phyloP scores from a whole-genome alignment of 179 eudicot species.

The Spergularia azorica region DNA sequence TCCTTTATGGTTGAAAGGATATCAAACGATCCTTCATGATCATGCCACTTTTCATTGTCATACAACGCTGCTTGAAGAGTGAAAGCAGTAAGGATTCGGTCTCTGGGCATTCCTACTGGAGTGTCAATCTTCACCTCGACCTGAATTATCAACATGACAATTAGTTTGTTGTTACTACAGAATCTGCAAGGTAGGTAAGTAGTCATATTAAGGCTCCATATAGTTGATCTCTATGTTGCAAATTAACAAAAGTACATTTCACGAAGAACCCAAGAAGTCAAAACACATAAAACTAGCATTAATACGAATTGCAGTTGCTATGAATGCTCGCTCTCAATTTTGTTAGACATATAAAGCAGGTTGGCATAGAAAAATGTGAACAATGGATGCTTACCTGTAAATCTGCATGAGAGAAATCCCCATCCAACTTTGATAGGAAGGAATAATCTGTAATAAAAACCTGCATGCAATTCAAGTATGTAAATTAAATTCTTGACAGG shows the following conservation, averaged over 20 bases:
- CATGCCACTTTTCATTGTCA: slow-evolving; percentile 60
- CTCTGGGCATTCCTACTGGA: slow-evolving; percentile 48
- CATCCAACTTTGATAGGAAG: slow-evolving; percentile 59
- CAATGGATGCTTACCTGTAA: slow-evolving; percentile 54
- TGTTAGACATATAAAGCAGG: neutral
- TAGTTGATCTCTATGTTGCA: neutral
- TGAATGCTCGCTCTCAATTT: too few species aligned
- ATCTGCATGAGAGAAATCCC: slow-evolving; percentile 64
- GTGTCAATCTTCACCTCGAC: slow-evolving; percentile 88
- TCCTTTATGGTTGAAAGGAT: slow-evolving; percentile 56
- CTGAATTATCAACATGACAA: slow-evolving; percentile 37
- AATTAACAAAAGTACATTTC: too few species aligned
- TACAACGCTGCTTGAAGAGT: slow-evolving; percentile 68
- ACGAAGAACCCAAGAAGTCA: too few species aligned
- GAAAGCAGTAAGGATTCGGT: slow-evolving; percentile 45
- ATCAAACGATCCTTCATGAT: slow-evolving; percentile 40
- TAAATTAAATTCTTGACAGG: slow-evolving; percentile 6
- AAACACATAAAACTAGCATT: too few species aligned
- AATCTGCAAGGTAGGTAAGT: neutral
- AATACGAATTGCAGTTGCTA: too few species aligned
- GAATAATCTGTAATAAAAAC: slow-evolving; percentile 87
- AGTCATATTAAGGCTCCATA: neutral
- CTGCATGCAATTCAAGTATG: slow-evolving; percentile 44
- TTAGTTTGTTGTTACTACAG: neutral
- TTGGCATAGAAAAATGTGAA: slow-evolving; percentile 4